Evolutionary conservation across 2,329 filamentous ascomycete genomes (phyloP), one percentile per base, ranked within the genome.

Genomic region (Penicillium sp.): DNA sequence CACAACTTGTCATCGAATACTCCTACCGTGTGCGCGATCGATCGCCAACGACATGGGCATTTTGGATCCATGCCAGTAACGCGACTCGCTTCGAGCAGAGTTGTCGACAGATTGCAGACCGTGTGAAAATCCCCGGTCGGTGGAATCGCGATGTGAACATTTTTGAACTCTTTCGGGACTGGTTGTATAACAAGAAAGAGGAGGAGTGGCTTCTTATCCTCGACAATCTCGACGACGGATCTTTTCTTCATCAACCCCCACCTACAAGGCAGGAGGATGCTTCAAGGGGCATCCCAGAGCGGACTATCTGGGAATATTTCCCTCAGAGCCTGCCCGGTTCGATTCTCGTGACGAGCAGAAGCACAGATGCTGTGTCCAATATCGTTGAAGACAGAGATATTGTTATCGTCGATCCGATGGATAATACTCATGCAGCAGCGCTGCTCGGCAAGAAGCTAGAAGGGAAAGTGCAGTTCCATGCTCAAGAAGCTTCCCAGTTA

Each of bases 61-160:
- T 57, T 28, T 57, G 55, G 55, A 26, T 57, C n/a, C 42, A 57
- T n/a, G 55, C 55, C 24, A 57, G 55, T 13, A 57, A 57, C 17
- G 28, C 17, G 10, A 26, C 55, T 6, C 33, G 55, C 1, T 57
- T 35, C 28, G 55, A 57, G 55, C n/a, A 49, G 26, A 57, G 55
- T 40, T 19, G 45, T 28, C 55, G 42, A 1, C 30, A 57, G 15
- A 35, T 57, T 13, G 55, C 42, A 4, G 55, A 57, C 15, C 42
- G 28, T 2, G 40, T 28, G 10, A 72, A 72, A 60, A 61, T 80
- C 10, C 61, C 65, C 9, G 70, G 70, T 7, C 69, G 75, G 4
- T 35, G 71, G 24, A 62, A 78, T 60, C 71, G 72, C 7, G 65
- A 68, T 1, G 68, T 67, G 10, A 66, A 81, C 61, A 70, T 78